Evolutionary conservation across 371 early-diverging fungal species (phyloP), one percentile per base, ranked within the genome.

Genomic region (Rhizoclosmatium hyalinum): DNA sequence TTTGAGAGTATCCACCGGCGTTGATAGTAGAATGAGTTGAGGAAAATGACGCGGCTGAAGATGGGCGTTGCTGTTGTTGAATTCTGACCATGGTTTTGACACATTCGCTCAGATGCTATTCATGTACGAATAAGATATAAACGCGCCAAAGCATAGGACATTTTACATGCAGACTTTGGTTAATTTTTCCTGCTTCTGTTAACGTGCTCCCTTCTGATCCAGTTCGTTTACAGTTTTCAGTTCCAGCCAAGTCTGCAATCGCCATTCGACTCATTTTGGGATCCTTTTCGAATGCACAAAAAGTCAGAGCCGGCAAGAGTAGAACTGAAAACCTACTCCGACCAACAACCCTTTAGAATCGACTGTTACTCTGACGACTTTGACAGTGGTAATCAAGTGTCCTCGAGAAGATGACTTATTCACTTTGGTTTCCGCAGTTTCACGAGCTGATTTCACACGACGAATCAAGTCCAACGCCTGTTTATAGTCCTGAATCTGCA

Each of bases 211-310:
- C 77, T 50, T 66, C 72, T 1, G 77, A 47, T 2, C 67, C 68
- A 6, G 77, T 73, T 41, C 62, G n/a, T 50, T 74, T 77, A 44
- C 70, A 41, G 46, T 74, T 77, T 58, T 77, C 78, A 32, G 69
- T 62, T 55, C 78, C 78, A 12, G 78, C 78, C n/a, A 77, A 61
- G 47, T 77, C 78, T 4, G 74, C 74, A 46, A 77, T 71, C 14
- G 78, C 65, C 3, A 77, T 69, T 41, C 78, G 62, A 46, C 77
- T 76, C 10, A 73, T 72, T 24, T 54, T 42, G 3, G 72, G 53
- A 53, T 53, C 3, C 54, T 58, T 47, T 24, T 32, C 56, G 61
- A 17, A 46, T 21, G 19, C 17, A 65, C 19, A 44, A 73, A 62
- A 4, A 12, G 10, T 63, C 2, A 12, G 45, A 72, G 46, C 14